Base-by-base conservation (phyloP, 2,329 filamentous ascomycete species). In the Fusarium sp. region DNA sequence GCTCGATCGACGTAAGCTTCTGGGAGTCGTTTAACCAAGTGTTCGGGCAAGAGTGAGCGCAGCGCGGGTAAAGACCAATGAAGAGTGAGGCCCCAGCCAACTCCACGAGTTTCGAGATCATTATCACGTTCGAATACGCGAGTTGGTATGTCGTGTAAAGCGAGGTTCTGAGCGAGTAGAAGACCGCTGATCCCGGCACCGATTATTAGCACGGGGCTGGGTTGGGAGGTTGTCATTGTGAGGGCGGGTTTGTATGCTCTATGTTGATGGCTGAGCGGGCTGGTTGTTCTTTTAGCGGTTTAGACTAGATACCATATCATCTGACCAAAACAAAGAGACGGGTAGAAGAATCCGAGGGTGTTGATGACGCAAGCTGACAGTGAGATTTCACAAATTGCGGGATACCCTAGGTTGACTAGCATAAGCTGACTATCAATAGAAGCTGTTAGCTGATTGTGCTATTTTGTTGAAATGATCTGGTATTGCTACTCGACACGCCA, bases 11-110 rank as follows among this genome's bases (percentile, higher is more conserved):
- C 83, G 65, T 83, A 85, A 0, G 81, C 78, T 42, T 83, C 80
- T 1, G 80, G 77, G 3, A 87, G 72, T 1, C 78, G 77, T 3
- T 70, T 68, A 4, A 80, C 53, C 7, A 87, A 72, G 11, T 80
- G 73, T 0, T 77, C 69, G 0, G 85, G 82, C 26, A 89, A 75
- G 22, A 88, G 76, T 7, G 76, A 70, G 40, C 81, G 77, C 36
- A 89, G 75, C 2, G 78, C 78, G 0, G 81, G 77, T 9, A 88
- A 77, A 5, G 83, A 84, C 86, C 86, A 89, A 69, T 88, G 85
- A 53, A 89, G 76, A 0, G 86, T 88, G 53, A 89, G 75, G 4
- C 85, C 87, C 88, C 86, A 89, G 60, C 87, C 86, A 5, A 79
- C 76, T 19, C 75, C 82, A 29, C 80, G 82, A 26, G 78, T 78